Percentiles rank a stretch among this genome's conserved stretches.
Conservation (phyloP, 176 grass and related monocot genomes). For the Aegilops sharonensis region DNA sequence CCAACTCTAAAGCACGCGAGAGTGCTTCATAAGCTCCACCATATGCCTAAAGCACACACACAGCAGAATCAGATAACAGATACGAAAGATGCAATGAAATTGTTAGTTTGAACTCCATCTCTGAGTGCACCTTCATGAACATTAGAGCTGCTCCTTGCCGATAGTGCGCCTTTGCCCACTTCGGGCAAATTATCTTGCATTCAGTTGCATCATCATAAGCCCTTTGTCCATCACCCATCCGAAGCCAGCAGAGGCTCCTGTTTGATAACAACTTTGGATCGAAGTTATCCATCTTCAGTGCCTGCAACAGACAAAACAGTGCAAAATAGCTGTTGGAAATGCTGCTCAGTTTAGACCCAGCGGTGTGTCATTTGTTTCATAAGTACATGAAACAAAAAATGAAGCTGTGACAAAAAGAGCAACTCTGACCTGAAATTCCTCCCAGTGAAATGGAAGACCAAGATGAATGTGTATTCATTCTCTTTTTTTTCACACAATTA, state of each 20-base stretch:
- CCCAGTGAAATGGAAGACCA: not conserved
- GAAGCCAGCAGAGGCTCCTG: constrained; percentile 51
- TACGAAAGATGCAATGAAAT: not conserved
- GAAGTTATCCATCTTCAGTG: constrained; percentile 29
- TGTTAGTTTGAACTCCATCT: not conserved
- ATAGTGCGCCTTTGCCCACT: constrained; percentile 41
- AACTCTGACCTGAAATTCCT: not conserved
- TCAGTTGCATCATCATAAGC: constrained; percentile 27
- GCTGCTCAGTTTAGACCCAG: not conserved
- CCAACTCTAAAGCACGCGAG: too few species aligned
- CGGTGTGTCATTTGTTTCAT: not conserved
- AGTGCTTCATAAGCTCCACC: too few species aligned
- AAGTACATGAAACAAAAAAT: not conserved
- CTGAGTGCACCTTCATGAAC: constrained; percentile 19
- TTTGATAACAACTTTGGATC: constrained; percentile 33
- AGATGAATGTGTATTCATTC: not conserved
- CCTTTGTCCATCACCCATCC: constrained; percentile 32
- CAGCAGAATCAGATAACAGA: not conserved
- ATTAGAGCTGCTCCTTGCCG: constrained; percentile 20
- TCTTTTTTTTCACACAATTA: not conserved
- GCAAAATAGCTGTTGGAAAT: not conserved
- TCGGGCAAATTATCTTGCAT: constrained; percentile 22
- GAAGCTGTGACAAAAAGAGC: not conserved
- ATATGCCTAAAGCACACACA: too few species aligned
- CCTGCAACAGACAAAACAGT: constrained; percentile 18